Base-by-base conservation (phyloP, 169 alveolate genomes). In the Plasmodium gonderi region DNA sequence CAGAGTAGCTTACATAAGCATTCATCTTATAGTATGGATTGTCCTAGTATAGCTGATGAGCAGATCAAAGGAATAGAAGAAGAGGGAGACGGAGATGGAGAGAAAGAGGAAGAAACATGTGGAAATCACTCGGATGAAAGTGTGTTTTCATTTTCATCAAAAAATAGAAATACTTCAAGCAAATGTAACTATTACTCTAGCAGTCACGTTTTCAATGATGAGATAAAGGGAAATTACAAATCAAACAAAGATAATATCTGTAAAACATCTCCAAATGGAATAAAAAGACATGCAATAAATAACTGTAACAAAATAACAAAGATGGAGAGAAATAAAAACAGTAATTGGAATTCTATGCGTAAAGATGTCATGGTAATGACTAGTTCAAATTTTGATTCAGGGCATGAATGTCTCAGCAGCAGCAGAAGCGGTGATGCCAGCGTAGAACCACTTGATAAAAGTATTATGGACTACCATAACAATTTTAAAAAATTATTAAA, bases 61-160 rank as follows among this genome's bases (percentile, higher is more conserved):
- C 17, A 29, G 31, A 31, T 1, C 8, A 54, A 11, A 3, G 3
- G 69, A 54, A 54, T 54, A 31, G 33, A 49, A 29, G 49, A 31
- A 26, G 72, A 26, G 33, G 3, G 12, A 75, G 54, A 17, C 26
- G 36, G 12, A 29, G 3, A 31, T 20, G 45, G 11, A 40, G 42
- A 47, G 45, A 64, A 64, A 44, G 54, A n/a, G 75, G 31, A 78
- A 47, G 74, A 78, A 64, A 36, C 42, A 3, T 44, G 17, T 36
- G 8, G 20, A 49, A 2, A 68, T n/a, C 3, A 38, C 26, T 79
- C 79, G 20, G 20, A 31, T 45, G 90, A 79, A 60, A 79, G 79
- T 40, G 67, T 40, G 29, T 79, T 60, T 44, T 79, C 90, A 60
- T 79, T 79, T 79, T 79, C 90, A 60, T 79, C 90, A 60, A 60